Evolutionary conservation across 176 grass and related monocot species (phyloP), one percentile per base, ranked within the genome.

Genomic region (Carex myosuroides): DNA sequence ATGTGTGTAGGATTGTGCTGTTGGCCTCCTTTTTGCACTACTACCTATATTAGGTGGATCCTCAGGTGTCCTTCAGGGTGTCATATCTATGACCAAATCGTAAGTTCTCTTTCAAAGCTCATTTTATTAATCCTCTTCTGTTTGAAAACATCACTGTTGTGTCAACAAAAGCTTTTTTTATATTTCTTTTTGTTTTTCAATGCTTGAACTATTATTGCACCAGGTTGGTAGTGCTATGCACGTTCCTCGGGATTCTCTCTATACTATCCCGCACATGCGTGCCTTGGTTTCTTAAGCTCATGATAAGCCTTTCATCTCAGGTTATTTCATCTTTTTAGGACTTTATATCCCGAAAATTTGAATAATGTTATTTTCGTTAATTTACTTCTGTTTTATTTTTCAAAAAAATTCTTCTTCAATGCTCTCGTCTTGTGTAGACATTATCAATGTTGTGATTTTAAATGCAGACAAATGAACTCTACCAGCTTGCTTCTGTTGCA

Each of bases 211-310:
- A 83, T 59, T 12, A 82, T 80, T 81, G 13, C 77, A 86, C 73
- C 78, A 99, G 97, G 90, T 87, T 96, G 89, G 84, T 99, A 52
- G 39, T 99, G 70, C 46, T 96, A 61, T 90, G 89, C 77, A 81
- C 93, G 10, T 99, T 99, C 82, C 87, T 99, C 61, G 91, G 85
- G 53, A 92, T 99, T 85, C 93, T 99, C 64, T 99, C 93, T 55
- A 92, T 99, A 64, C 81, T 99, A 63, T 94, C 88, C 63, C 90
- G 93, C 11, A 94, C 97, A 11, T 89, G 88, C 0, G 88, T 99
- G 62, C 97, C 97, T 85, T 96, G 97, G 97, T 99, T 94, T 94
- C 93, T 99, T 70, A 99, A 91, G 84, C 87, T 99, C 90, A 99
- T 96, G 97, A 94, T 89, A 86, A 95, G 93, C 86, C 97, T 99